phyloP scores from a whole-genome alignment of 2,329 filamentous ascomycete genomes.

The Chlorencoelia australis region DNA sequence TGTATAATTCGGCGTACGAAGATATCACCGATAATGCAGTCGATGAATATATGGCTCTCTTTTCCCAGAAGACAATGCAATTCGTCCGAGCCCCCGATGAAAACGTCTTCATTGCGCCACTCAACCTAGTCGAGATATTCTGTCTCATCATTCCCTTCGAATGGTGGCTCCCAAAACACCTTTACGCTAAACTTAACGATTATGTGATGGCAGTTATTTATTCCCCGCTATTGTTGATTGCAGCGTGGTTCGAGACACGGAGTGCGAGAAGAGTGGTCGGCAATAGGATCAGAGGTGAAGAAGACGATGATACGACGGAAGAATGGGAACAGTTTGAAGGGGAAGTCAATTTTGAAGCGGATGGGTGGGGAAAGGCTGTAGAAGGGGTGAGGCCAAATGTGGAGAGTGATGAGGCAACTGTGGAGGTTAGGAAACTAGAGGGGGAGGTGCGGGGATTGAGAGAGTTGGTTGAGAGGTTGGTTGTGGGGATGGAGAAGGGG shows the following conservation, averaged over 20 bases:
- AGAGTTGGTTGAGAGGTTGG: constrained; percentile 22
- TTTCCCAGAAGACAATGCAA: constrained; percentile 89
- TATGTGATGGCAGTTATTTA: constrained; percentile 80
- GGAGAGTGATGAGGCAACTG: constrained; percentile 64
- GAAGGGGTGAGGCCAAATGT: constrained; percentile 69
- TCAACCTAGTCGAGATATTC: constrained; percentile 88
- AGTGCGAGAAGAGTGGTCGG: constrained; percentile 55
- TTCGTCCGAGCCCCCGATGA: constrained; percentile 95
- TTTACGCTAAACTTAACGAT: constrained; percentile 79
- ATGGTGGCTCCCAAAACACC: constrained; percentile 78
- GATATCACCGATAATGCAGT: constrained; percentile 74
- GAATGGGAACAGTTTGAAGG: constrained; percentile 83
- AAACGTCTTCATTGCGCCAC: constrained; percentile 93
- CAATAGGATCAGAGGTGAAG: constrained; percentile 72
- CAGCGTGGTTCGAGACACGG: constrained; percentile 60
- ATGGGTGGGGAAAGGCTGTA: constrained; percentile 79
- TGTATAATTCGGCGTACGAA: constrained; percentile 94
- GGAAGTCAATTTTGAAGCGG: constrained; percentile 68
- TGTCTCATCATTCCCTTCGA: constrained; percentile 71
- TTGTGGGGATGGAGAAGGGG: constrained; percentile 11
- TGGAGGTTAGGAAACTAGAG: constrained; percentile 53
- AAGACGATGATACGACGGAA: constrained; percentile 78
- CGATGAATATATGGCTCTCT: constrained; percentile 91
- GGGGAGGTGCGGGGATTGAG: constrained; percentile 50
- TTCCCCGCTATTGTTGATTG: constrained; percentile 69